Base-by-base conservation (phyloP, 2,329 filamentous ascomycete species). In the Kalmusia sp. region DNA sequence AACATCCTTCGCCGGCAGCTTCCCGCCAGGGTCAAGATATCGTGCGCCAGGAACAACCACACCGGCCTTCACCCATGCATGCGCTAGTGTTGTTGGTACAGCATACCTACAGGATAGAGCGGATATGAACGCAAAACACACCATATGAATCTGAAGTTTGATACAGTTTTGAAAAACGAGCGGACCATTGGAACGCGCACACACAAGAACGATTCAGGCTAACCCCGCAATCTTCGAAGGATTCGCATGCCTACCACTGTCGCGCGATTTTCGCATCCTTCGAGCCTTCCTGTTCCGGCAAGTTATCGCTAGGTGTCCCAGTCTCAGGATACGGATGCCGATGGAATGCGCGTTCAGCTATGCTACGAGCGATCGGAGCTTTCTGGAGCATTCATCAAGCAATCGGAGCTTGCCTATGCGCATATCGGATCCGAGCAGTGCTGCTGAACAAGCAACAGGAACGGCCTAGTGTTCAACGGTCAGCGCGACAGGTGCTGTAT, bases 281-380 rank as follows among this genome's bases (percentile, higher is more conserved):
- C 3, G 40, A 44, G 25, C 15, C 17, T 33, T 33, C 28, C 40
- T 4, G 6, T 31, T 44, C 15, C 11, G 28, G 40, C 6, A 22
- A 44, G 17, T 27, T 44, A 28, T 22, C 40, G n/a, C 28, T 44
- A 44, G 40, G 27, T 33, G 40, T 44, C 40, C 40, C 28, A 33
- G 40, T 44, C 7, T 44, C 15, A 33, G 9, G 28, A 21, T 44
- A 28, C 17, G 40, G 24, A 28, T 15, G 38, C 38, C 38, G 38
- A 28, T 17, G 12, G 38, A 15, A 22, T 39, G 19, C 17, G 17
- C 17, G 35, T 4, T 17, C 8, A 24, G n/a, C 35, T 22, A 11
- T 24, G 7, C 35, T 8, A 21, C 35, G 8, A 39, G 35, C 12
- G 14, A 11, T 39, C 17, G 35, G 35, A 14, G 5, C 15, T 37